phyloP scores from a whole-genome alignment of 352 stramenopile species.

The Phytophthora niederhauseri region DNA sequence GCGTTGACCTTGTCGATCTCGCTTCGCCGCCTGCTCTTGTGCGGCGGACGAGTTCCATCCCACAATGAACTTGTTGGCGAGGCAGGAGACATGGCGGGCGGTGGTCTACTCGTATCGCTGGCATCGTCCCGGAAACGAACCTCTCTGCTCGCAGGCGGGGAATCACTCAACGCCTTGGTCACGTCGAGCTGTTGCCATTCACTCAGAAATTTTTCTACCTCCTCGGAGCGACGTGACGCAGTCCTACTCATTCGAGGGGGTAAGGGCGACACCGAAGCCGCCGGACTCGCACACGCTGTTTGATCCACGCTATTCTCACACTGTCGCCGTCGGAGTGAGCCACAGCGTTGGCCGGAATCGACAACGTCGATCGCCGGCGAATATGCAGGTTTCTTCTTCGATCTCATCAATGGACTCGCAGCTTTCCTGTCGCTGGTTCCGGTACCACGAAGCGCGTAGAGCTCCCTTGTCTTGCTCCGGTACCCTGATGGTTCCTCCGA shows the following conservation, averaged over 20 bases:
- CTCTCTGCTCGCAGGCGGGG: neutral
- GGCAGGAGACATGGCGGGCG: neutral
- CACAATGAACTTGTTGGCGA: constrained; percentile 9
- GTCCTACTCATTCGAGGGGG: neutral
- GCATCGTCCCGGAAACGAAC: constrained; percentile 9
- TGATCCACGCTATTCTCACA: constrained; percentile 15
- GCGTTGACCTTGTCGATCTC: constrained; percentile 79
- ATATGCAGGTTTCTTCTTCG: constrained; percentile 18
- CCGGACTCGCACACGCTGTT: constrained; percentile 10
- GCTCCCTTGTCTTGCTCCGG: neutral
- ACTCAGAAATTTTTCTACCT: constrained; percentile 28
- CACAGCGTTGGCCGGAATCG: neutral
- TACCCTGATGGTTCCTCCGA: constrained; percentile 1
- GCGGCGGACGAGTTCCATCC: constrained; percentile 1
- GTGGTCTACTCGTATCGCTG: constrained; percentile 1
- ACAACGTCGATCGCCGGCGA: neutral
- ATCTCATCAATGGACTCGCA: neutral
- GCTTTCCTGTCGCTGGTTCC: neutral
- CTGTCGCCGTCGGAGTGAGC: constrained; percentile 2
- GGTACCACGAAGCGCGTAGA: neutral
- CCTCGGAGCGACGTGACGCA: constrained; percentile 13
- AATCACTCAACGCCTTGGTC: constrained; percentile 36
- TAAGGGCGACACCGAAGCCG: constrained; percentile 18
- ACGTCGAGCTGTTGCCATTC: constrained; percentile 51
- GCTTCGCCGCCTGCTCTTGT: constrained; percentile 37